Evolutionary conservation across 768 basidiomycete genomes (phyloP).

Genomic region (Lactarius deliciosus): DNA sequence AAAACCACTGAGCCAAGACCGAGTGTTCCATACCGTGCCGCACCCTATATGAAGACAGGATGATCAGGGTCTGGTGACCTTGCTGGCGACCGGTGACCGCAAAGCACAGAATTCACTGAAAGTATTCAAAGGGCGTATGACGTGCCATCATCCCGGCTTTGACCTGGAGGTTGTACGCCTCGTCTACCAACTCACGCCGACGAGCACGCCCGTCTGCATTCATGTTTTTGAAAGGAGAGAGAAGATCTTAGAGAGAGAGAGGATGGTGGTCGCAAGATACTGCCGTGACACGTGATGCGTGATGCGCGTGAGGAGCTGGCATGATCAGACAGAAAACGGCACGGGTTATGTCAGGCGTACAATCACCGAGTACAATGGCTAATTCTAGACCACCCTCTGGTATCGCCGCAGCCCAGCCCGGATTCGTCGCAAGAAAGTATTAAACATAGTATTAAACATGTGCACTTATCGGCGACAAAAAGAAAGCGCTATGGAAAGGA

Average conservation of each 20-base stretch:
- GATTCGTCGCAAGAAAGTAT: conserved; percentile 42
- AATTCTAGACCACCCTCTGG: conserved; percentile 34
- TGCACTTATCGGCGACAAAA: background rate
- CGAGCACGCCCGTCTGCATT: conserved; percentile 36
- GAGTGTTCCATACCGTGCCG: conserved; percentile 49
- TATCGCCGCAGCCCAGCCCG: conserved; percentile 40
- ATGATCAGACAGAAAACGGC: background rate
- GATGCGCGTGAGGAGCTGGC: background rate
- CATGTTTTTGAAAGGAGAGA: background rate
- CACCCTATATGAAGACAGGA: conserved; percentile 45
- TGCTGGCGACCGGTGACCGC: background rate
- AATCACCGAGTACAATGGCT: conserved; percentile 38
- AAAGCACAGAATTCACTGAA: background rate
- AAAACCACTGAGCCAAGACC: conserved; percentile 62
- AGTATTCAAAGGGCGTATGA: background rate
- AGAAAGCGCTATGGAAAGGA: background rate
- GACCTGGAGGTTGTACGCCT: conserved; percentile 59
- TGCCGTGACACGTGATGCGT: conserved; percentile 31
- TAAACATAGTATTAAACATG: conserved; percentile 33
- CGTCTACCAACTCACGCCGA: conserved; percentile 53
- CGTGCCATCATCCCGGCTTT: conserved; percentile 44
- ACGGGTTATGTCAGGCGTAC: conserved; percentile 23
- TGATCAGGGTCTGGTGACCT: background rate
- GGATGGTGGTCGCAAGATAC: background rate
- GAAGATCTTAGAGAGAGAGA: background rate